These are phyloP conservation scores for Cylindrotheca closterium DNA, from an alignment of 108 stramenopile genomes.

Conservation along the genomic window DNA sequence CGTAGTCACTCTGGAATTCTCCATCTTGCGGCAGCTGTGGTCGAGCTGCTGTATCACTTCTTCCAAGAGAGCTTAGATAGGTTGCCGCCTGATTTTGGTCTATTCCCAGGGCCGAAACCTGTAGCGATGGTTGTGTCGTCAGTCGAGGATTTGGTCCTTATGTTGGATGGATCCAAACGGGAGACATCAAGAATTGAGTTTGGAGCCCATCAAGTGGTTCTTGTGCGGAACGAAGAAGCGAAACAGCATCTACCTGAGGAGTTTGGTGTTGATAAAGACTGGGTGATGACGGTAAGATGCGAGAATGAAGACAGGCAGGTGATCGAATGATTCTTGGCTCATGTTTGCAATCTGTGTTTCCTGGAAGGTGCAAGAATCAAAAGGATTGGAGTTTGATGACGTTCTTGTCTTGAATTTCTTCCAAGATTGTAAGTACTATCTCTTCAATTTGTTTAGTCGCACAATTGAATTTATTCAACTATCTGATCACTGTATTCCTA, in stretches of 20 bases:
- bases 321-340: not conserved
- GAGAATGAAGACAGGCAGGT: not conserved
- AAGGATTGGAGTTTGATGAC: constrained; percentile 47
- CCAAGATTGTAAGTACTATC: constrained; percentile 15
- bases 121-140: constrained; percentile 27
- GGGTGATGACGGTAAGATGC: constrained; percentile 42
- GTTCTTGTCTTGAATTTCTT: constrained; percentile 47
- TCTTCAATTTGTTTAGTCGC: too few species aligned
- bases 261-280: constrained; percentile 31
- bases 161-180: constrained; percentile 43
- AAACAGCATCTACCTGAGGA: constrained; percentile 38
- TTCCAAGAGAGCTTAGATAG: constrained; percentile 27
- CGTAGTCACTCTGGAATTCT: constrained; percentile 42
- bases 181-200: constrained; percentile 44
- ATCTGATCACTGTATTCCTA: too few species aligned
- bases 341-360: not conserved
- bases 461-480: too few species aligned
- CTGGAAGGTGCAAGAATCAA: constrained; percentile 25
- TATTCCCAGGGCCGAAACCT: constrained; percentile 32
- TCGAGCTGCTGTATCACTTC: constrained; percentile 39
- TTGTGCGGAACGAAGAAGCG: constrained; percentile 42
- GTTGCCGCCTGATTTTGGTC: constrained; percentile 36
- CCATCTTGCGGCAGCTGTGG: constrained; percentile 37
- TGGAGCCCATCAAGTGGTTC: constrained; percentile 50
- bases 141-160: constrained; percentile 32